Base-by-base conservation (phyloP, 495 filamentous ascomycete genomes). In the Penicillium pancosmium region DNA sequence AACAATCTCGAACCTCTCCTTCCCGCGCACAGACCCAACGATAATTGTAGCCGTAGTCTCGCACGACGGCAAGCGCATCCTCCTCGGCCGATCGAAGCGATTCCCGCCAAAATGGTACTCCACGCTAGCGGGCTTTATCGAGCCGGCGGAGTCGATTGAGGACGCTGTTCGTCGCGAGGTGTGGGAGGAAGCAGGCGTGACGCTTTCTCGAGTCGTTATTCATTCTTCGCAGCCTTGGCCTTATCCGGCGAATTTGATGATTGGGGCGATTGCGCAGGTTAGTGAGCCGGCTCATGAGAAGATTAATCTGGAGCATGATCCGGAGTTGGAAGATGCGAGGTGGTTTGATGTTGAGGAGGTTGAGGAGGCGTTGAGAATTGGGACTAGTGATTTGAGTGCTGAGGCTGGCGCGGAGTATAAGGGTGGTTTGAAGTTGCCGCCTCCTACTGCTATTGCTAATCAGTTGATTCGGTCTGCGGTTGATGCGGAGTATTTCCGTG, bases 161-260 rank as follows among this genome's bases (percentile, higher is more conserved):
- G 95, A 97, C 73, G 92, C 94, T 5, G 93, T 98, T 1, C 86
- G 95, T 0, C 82, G 94, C 51, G 95, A 98, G 73, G 92, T 96
- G 1, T 98, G 92, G 91, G 94, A 98, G 68, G 94, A 98, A 71
- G 84, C 88, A 43, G 94, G 94, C 3, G 90, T 98, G 15, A 80
- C 75, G 8, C 82, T 97, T 2, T 93, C 91, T 8, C 82, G 93
- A 1, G 95, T 98, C 15, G 84, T 96, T 1, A 88, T 98, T 54
- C 93, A 98, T 67, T 91, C 86, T 21, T 92, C 92, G 55, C 94
- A 98, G 76, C 94, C 94, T 8, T 92, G 90, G 90, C 90, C 90
- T 11, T 93, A 91, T 69, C 89, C 90, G 0, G 90, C 91, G 7
- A 97, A 89, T 65, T 71, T 98, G 63, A 98, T 98, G 94, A 94